These are phyloP conservation scores for Candida sp. DNA, from an alignment of 1,139 yeast species.

Conservation along the genomic window DNA sequence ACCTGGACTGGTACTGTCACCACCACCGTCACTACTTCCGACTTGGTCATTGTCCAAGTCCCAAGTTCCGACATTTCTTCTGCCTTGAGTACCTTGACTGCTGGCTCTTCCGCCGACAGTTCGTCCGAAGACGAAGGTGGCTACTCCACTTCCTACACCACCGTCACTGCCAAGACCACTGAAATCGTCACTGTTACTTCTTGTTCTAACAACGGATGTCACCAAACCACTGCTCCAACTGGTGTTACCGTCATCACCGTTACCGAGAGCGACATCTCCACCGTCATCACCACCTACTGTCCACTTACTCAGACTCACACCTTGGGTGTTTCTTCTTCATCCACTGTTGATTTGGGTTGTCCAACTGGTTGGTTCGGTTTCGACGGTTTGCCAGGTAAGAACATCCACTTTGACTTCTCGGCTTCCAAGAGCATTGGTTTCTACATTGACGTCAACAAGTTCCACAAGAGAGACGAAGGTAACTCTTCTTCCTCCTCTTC, in stretches of 20 bases:
- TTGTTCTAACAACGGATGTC: conserved; percentile 6
- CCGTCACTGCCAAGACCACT: conserved; percentile 8
- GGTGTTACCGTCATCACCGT: conserved; percentile 11
- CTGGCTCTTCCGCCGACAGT: not conserved
- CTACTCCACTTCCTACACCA: conserved; percentile 4
- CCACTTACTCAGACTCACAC: conserved; percentile 10
- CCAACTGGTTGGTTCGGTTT: conserved; percentile 7
- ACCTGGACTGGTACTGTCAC: conserved; percentile 5
- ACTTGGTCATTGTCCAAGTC: conserved; percentile 2
- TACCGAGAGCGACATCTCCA: conserved; percentile 5
- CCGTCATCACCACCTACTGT: conserved; percentile 13
- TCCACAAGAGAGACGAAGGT: not conserved
- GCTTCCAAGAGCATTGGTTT: conserved; percentile 1
- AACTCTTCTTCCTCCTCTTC: not conserved
- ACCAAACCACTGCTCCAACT: conserved; percentile 5
- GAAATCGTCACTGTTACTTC: conserved; percentile 7
- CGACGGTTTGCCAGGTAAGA: conserved; percentile 5
- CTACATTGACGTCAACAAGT: not conserved
- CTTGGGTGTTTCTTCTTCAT: conserved; percentile 4
- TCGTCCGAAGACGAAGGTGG: not conserved
- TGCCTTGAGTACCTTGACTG: not conserved
- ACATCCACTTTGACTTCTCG: not conserved
- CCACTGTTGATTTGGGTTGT: conserved; percentile 8
- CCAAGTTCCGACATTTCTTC: not conserved
- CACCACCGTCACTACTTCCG: conserved; percentile 1